A percentile compares a stretch with the other conserved stretches of the same genome.
Evolutionary conservation across 495 filamentous ascomycete species (phyloP).

Genomic region (Annulohypoxylon stygium): DNA sequence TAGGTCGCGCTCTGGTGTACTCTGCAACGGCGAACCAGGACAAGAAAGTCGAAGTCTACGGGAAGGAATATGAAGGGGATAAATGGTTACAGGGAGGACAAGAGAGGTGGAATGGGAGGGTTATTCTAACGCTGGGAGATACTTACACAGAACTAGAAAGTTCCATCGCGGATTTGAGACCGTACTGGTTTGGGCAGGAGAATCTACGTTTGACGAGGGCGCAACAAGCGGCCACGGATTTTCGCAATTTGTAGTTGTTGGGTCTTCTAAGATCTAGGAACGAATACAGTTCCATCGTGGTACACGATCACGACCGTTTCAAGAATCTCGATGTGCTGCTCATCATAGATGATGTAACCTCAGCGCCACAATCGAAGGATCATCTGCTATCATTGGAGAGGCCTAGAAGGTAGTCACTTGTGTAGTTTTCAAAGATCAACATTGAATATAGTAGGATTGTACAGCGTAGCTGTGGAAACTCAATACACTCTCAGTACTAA

Average conservation of each 20-base stretch:
- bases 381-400: too few relatives aligned
- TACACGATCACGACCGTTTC: too few relatives aligned
- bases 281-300: too few relatives aligned
- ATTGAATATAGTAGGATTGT: too few relatives aligned
- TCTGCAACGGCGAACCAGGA: not conserved
- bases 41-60: not conserved
- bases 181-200: slow-evolving; percentile 7
- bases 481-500: too few relatives aligned
- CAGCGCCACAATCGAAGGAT: too few relatives aligned
- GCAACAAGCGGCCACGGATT: slow-evolving; percentile 4
- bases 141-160: not conserved
- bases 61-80: not conserved
- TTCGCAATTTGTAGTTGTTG: not conserved
- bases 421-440: too few relatives aligned
- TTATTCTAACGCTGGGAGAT: not conserved
- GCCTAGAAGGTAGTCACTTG: too few relatives aligned
- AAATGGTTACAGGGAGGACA: not conserved
- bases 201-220: not conserved
- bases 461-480: too few relatives aligned
- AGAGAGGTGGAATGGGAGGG: not conserved
- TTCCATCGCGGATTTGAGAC: not conserved
- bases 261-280: too few relatives aligned
- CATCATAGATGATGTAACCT: too few relatives aligned
- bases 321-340: too few relatives aligned
- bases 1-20: not conserved